These are phyloP conservation scores for Solanum gracilifrons DNA, from an alignment of 257 asterid genomes.

Conservation along the genomic window DNA sequence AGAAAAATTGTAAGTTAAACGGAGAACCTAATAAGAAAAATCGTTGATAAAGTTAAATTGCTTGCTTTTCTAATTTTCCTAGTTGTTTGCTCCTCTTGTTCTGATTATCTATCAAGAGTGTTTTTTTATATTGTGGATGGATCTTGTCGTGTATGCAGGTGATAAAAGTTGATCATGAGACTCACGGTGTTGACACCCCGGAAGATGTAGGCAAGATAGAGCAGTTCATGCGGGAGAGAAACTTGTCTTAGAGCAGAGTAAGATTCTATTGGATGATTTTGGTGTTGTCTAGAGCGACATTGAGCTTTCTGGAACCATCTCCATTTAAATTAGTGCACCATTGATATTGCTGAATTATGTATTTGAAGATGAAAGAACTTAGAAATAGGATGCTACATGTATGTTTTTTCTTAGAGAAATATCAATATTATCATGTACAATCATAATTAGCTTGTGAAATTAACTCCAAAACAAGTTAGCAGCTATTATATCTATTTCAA, in stretches of 20 bases:
- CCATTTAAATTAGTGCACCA: background rate
- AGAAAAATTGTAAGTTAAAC: background rate
- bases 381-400: background rate
- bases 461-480: background rate
- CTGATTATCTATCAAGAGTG: background rate
- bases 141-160: slow-evolving; percentile 20
- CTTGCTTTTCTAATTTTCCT: background rate
- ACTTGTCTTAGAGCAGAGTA: slow-evolving; percentile 26
- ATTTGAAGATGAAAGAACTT: background rate
- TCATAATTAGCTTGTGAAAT: background rate
- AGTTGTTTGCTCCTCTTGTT: background rate
- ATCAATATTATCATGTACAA: background rate
- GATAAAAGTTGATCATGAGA: slow-evolving; percentile 64
- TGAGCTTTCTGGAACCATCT: background rate
- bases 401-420: background rate
- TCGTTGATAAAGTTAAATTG: background rate
- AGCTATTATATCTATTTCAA: background rate
- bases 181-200: slow-evolving; percentile 64
- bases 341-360: background rate
- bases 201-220: slow-evolving; percentile 62
- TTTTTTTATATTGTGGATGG: background rate
- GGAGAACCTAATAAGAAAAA: background rate
- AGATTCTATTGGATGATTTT: background rate
- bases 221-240: slow-evolving; percentile 40
- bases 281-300: background rate